Conservation (phyloP, 2,329 filamentous ascomycete species). For the Penicillium sp. region DNA sequence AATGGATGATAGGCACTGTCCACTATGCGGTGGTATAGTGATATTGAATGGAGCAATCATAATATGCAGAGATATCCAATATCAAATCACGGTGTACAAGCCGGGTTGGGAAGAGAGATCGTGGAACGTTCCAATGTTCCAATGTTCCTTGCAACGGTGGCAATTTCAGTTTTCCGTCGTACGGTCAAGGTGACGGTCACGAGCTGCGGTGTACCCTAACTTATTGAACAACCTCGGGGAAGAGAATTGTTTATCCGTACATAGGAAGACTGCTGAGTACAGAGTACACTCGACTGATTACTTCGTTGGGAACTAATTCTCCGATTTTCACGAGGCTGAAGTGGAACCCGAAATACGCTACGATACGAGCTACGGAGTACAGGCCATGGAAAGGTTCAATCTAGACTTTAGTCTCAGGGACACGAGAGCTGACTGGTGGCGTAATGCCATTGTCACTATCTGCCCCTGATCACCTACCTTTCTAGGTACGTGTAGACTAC, state of each 20-base stretch:
- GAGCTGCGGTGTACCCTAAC: not conserved
- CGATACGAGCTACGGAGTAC: not conserved
- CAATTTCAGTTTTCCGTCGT: not conserved
- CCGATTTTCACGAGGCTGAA: conserved; percentile 5
- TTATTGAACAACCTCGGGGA: not conserved
- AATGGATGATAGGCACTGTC: conserved; percentile 2
- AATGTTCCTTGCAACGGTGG: not conserved
- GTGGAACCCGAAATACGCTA: conserved; percentile 2
- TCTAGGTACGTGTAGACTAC: not conserved
- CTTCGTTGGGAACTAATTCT: not conserved
- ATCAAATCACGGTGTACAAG: not conserved
- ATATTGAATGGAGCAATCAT: not conserved
- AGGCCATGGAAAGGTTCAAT: not conserved
- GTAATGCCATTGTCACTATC: too few species aligned
- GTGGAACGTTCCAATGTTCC: not conserved
- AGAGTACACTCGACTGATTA: not conserved
- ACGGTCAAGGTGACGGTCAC: not conserved
- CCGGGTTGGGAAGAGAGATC: not conserved
- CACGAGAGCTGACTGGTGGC: not conserved
- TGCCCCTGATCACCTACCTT: too few species aligned
- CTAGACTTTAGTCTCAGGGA: not conserved
- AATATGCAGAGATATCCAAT: not conserved
- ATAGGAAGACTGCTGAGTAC: too few species aligned
- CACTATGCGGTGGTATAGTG: not conserved
- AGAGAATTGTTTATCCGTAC: too few species aligned